phyloP scores from a whole-genome alignment of 1,139 yeast genomes.

The Suzukiozyma palmioleophila region DNA sequence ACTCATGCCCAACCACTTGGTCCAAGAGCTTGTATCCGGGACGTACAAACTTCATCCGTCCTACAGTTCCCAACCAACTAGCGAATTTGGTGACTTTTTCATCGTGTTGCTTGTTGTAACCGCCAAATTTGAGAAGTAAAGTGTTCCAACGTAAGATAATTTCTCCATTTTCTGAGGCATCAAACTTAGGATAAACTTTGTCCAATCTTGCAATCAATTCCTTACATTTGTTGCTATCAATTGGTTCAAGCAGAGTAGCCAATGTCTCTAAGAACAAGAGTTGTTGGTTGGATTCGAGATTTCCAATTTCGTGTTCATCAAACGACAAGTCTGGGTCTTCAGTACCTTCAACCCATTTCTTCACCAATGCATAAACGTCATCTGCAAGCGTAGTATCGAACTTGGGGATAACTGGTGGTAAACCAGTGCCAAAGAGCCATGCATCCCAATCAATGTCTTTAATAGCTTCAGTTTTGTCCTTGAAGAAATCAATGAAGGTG shows the following conservation, averaged over 20 bases:
- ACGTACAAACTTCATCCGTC: constrained; percentile 41
- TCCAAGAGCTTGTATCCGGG: constrained; percentile 35
- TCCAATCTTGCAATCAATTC: constrained; percentile 18
- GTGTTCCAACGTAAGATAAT: constrained; percentile 29
- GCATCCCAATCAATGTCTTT: constrained; percentile 22
- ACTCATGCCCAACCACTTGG: constrained; percentile 23
- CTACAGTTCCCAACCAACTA: constrained; percentile 38
- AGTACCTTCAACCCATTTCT: constrained; percentile 19
- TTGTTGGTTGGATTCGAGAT: constrained; percentile 32
- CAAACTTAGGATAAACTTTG: constrained; percentile 22
- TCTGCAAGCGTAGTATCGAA: constrained; percentile 31
- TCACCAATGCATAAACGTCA: constrained; percentile 24
- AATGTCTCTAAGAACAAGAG: constrained; percentile 32
- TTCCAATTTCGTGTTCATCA: constrained; percentile 18
- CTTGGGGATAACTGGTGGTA: constrained; percentile 25
- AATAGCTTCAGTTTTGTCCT: constrained; percentile 15
- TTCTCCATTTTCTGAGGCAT: constrained; percentile 27
- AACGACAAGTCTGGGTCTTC: constrained; percentile 9
- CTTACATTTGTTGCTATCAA: constrained; percentile 9
- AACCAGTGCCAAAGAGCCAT: constrained; percentile 29
- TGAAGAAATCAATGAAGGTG: constrained; percentile 26
- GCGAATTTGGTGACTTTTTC: constrained; percentile 22
- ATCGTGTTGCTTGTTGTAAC: constrained; percentile 14
- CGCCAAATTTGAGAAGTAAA: constrained; percentile 26
- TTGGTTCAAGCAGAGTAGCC: constrained; percentile 16